A percentile compares a stretch with the other conserved stretches of the same genome.
Conservation (phyloP, 371 early-diverging fungal species). For the Mucor racemosus region DNA sequence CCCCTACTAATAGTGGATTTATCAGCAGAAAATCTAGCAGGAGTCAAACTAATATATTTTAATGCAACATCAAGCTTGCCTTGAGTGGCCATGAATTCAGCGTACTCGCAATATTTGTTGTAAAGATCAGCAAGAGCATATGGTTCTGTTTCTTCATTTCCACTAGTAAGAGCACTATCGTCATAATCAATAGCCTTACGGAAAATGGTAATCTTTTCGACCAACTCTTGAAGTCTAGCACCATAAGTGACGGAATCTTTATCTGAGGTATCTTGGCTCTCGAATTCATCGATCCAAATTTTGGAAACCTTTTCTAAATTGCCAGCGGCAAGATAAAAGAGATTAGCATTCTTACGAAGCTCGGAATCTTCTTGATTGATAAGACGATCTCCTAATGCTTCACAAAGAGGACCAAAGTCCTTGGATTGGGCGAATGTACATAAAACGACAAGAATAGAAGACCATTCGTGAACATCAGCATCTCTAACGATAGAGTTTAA, state of each 20-base stretch:
- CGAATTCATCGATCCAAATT: constrained; percentile 75
- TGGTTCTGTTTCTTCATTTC: constrained; percentile 39
- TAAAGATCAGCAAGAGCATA: constrained; percentile 74
- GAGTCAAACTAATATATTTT: constrained; percentile 74
- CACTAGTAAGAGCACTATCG: constrained; percentile 42
- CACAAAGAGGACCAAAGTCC: constrained; percentile 73
- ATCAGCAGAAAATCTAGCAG: constrained; percentile 61
- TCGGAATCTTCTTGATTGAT: constrained; percentile 46
- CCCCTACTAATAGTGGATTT: constrained; percentile 60
- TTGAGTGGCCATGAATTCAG: constrained; percentile 73
- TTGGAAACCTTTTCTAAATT: constrained; percentile 80
- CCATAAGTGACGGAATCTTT: constrained; percentile 23
- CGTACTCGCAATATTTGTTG: constrained; percentile 85
- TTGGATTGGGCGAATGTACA: constrained; percentile 89
- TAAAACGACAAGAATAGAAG: constrained; percentile 86
- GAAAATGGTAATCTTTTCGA: constrained; percentile 92
- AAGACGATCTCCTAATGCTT: constrained; percentile 72
- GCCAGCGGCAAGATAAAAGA: constrained; percentile 90
- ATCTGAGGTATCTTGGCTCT: constrained; percentile 36
- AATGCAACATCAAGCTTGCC: constrained; percentile 77
- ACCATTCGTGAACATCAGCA: constrained; percentile 87
- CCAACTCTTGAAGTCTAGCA: constrained; percentile 69
- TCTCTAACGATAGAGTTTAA: constrained; percentile 81
- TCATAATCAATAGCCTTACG: constrained; percentile 83
- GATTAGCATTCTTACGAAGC: constrained; percentile 56